These are phyloP conservation scores for Westerdykella ornata DNA, from an alignment of 2,329 filamentous ascomycete genomes.

Conservation along the genomic window DNA sequence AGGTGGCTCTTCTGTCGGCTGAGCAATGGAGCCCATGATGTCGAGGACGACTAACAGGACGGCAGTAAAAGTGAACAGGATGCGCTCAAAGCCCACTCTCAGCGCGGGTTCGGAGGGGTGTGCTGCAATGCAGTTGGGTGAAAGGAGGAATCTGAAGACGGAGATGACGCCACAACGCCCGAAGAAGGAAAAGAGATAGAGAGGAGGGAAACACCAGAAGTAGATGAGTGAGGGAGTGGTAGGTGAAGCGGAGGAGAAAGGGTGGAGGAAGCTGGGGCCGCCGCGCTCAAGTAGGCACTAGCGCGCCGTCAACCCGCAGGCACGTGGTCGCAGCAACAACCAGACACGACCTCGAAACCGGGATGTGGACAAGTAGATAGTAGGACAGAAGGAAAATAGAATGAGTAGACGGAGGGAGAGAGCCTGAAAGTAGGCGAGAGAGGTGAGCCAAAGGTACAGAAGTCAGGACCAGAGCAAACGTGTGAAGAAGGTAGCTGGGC, in stretches of 20 bases:
- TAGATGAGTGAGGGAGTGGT: background rate
- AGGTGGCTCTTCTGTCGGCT: background rate
- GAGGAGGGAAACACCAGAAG: background rate
- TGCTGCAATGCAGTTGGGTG: background rate
- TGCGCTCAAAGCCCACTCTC: background rate
- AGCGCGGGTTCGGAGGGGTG: background rate
- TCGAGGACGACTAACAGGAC: background rate
- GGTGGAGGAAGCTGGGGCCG: background rate
- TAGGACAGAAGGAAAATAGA: too few species aligned
- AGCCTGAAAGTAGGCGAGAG: background rate
- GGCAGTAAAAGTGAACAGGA: background rate
- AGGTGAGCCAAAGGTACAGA: too few species aligned
- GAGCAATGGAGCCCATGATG: slow-evolving; percentile 1
- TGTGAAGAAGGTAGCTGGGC: too few species aligned
- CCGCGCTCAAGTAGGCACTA: background rate
- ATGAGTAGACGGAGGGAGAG: background rate
- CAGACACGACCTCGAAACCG: background rate
- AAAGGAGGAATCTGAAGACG: background rate
- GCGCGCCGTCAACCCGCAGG: background rate
- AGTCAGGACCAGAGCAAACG: too few species aligned
- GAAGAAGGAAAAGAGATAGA: slow-evolving; percentile 2
- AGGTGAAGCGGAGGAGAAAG: slow-evolving; percentile 3
- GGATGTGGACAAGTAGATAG: too few species aligned
- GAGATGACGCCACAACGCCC: slow-evolving; percentile 1
- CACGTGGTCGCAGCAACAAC: background rate